Evolutionary conservation across 352 stramenopile species (phyloP), one percentile per base, ranked within the genome.

Genomic region (Blastocystis sp.): DNA sequence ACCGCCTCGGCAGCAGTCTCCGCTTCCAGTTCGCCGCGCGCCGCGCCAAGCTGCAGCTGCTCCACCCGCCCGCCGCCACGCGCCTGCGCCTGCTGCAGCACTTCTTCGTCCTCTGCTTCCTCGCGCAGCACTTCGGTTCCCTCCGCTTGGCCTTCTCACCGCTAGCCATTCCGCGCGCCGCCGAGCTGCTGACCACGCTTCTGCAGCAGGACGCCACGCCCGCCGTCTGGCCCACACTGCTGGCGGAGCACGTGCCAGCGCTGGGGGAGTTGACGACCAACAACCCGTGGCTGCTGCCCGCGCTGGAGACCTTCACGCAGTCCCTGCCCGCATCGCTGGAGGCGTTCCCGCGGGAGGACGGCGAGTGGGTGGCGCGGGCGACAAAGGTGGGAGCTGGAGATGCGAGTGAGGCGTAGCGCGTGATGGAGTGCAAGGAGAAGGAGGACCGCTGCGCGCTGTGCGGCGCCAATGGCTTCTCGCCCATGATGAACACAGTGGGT

Each of bases 381-480:
- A 14, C 6, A 0, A 57, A 57, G 48, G 48, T 57, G 48, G 48
- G 38, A 14, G 48, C 3, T 28, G 60, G 21, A 24, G 60, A 65
- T 10, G 24, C 60, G 19, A 6, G 60, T 2, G 60, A 65, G 24
- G 1, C 60, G 1, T 24, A 6, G 60, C 0, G 7, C 4, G 19
- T 38, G 60, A 6, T 38, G 60, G 6, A 65, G 6, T 19, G 6
- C 19, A 38, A 24, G 21, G 24, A 65, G 21, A 11, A 21, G 3
- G 40, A 45, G 40, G 45, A 74, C 2, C 64, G 64, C 7, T 84
- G 74, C 48, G 6, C 45, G 4, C 24, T 84, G 9, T 84, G 74
- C 61, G 54, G 11, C 7, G 24, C 34, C 19, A 84, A 38, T 43
- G 2, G 1, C 10, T 57, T 38, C 14, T 68, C 52, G 14, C 54